phyloP scores from a whole-genome alignment of 1,139 yeast species.

The Taphrina populina region DNA sequence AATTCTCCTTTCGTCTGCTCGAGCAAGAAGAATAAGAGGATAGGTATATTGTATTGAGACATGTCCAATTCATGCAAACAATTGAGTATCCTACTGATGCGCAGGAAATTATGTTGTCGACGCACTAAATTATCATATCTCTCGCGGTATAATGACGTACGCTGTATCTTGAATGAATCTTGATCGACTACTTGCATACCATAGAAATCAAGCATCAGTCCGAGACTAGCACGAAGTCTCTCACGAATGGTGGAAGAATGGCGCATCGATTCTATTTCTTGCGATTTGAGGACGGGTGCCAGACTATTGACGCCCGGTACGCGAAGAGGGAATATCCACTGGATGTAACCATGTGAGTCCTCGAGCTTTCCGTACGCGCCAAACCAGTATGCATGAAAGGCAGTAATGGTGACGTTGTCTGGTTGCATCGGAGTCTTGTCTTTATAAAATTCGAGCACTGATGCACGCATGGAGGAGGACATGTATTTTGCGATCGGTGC shows the following conservation, averaged over 20 bases:
- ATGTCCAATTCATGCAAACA: constrained; percentile 15
- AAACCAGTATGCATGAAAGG: constrained; percentile 6
- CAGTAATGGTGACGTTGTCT: constrained; percentile 15
- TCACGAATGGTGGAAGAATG: background rate
- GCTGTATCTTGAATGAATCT: background rate
- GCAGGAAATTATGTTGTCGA: constrained; percentile 2
- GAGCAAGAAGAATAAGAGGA: constrained; percentile 15
- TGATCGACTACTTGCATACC: constrained; percentile 13
- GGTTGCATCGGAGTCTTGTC: constrained; percentile 7
- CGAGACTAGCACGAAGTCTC: constrained; percentile 12
- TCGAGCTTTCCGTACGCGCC: constrained; percentile 19
- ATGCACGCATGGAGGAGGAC: too few relatives aligned
- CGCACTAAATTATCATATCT: constrained; percentile 10
- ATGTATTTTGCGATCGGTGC: background rate
- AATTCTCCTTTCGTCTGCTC: constrained; percentile 6
- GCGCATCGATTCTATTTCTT: too few relatives aligned
- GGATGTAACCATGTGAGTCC: constrained; percentile 13
- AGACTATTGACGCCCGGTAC: constrained; percentile 11
- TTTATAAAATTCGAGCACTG: constrained; percentile 17
- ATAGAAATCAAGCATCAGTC: constrained; percentile 29
- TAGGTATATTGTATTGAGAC: constrained; percentile 1
- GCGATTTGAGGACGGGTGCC: constrained; percentile 2
- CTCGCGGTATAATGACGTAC: constrained; percentile 1
- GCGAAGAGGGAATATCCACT: constrained; percentile 28
- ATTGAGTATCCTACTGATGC: constrained; percentile 25